Percentiles rank a stretch among this genome's conserved stretches.
These are phyloP conservation scores for Collybia sp. DNA, from an alignment of 768 basidiomycete genomes.

Conservation along the genomic window DNA sequence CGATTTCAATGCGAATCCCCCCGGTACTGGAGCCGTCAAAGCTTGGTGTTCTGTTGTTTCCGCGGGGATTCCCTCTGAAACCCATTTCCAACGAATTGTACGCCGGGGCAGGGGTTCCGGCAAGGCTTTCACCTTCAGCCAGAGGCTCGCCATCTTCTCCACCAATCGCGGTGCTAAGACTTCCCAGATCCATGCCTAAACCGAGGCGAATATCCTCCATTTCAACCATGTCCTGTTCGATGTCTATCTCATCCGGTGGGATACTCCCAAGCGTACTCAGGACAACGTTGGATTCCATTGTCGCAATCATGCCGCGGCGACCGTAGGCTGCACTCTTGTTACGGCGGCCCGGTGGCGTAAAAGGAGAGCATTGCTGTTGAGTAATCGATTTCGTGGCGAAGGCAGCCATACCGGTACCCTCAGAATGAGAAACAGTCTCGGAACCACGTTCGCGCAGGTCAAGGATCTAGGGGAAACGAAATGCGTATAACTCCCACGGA, in stretches of 20 bases:
- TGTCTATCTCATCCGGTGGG: constrained; percentile 43
- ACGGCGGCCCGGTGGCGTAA: constrained; percentile 44
- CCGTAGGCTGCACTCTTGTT: constrained; percentile 33
- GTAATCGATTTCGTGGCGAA: constrained; percentile 62
- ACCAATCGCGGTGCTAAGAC: constrained; percentile 44
- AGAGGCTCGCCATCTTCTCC: constrained; percentile 51
- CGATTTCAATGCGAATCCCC: constrained; percentile 59
- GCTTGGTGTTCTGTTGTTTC: constrained; percentile 18
- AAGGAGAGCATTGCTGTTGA: constrained; percentile 51
- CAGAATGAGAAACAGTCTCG: constrained; percentile 71
- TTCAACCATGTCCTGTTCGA: constrained; percentile 51
- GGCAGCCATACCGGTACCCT: constrained; percentile 62
- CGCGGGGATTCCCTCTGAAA: constrained; percentile 18
- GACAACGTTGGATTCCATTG: constrained; percentile 58
- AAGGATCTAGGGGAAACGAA: constrained; percentile 47
- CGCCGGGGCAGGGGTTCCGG: constrained; percentile 50
- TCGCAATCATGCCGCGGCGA: constrained; percentile 42
- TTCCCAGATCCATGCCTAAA: constrained; percentile 48
- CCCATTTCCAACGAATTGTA: constrained; percentile 49
- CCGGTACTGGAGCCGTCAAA: constrained; percentile 25
- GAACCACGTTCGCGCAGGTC: constrained; percentile 81
- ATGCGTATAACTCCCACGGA: constrained; percentile 4
- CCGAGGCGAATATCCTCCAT: constrained; percentile 54
- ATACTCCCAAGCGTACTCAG: constrained; percentile 62
- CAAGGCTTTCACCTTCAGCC: constrained; percentile 34